Evolutionary conservation across 257 asterid species (phyloP), one percentile per base, ranked within the genome.

Genomic region (Buddleja alternifolia): DNA sequence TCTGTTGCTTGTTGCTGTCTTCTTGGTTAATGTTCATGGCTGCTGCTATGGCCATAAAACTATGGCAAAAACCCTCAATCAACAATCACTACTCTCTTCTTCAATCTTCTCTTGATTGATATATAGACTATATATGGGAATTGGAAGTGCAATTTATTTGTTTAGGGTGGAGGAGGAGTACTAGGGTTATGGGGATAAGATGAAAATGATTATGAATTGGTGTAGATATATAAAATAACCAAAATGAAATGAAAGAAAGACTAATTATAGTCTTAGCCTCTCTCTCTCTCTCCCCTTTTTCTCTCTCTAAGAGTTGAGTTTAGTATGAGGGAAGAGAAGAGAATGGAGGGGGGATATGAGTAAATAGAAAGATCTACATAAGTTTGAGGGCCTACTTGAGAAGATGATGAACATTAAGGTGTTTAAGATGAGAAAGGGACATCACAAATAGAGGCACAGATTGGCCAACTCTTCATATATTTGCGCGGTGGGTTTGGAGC

Each of bases 401-500:
- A 69, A 74, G 80, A 78, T 69, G 79, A 76, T 67, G 69, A 73
- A 70, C 77, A 61, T 55, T 81, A 77, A 76, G 78, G 79, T 73
- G 71, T 42, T 79, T 83, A 82, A 82, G 81, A 80, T 72, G 84
- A 81, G 97, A 88, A 83, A 90, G 67, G 73, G 96, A 88, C 97
- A 56, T 75, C 55, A 72, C 89, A 77, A 77, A 66, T 55, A 67
- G 66, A 60, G 72, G 85, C n/a, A 87, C 90, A 85, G 86, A 82
- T 82, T 84, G 92, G 87, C 85, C 81, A 85, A 77, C 63, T 8
- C 9, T 68, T 70, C 62, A 69, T 69, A 52, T 57, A 57, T 51
- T 75, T 81, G 94, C 92, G 88, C 92, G 88, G 90, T 90, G 95
- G 78, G 53, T 85, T 85, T 86, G 95, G 89, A 82, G 79, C 74